Percentiles rank a stretch among this genome's conserved stretches.
Evolutionary conservation across 192 early-diverging fungal genomes (phyloP).

Genomic region (Phycomyces blakesleeanus): DNA sequence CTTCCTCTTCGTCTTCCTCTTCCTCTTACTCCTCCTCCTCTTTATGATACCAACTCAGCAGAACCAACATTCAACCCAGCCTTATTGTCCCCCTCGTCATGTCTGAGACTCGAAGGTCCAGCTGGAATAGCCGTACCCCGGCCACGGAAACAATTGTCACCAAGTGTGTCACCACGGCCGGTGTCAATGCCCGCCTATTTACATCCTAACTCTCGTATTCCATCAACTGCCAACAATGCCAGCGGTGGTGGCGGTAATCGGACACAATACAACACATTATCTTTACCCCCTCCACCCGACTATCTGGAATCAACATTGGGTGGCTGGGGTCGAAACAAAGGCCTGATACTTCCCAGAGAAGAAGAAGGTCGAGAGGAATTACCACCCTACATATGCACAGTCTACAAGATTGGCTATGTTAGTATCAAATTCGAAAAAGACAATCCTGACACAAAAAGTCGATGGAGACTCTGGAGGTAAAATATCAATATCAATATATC

Average conservation of each 20-base stretch:
- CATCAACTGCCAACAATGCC: neutral
- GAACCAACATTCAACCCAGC: too few species aligned
- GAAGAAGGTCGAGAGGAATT: conserved; percentile 45
- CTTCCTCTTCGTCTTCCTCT: too few species aligned
- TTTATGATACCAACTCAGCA: too few species aligned
- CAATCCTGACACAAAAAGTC: conserved; percentile 27
- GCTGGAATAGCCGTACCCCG: conserved; percentile 5
- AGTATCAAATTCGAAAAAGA: conserved; percentile 43
- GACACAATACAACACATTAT: neutral
- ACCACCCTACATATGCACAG: conserved; percentile 43
- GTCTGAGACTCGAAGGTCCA: neutral
- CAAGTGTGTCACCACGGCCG: neutral
- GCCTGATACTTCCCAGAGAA: conserved; percentile 16
- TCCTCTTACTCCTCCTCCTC: too few species aligned
- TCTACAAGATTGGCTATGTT: conserved; percentile 45
- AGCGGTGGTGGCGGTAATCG: too few species aligned
- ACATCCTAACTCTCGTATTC: neutral
- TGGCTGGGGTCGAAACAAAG: neutral
- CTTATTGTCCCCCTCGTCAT: too few species aligned
- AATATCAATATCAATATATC: too few species aligned
- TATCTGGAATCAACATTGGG: neutral
- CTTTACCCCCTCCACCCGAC: neutral
- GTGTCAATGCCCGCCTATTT: conserved; percentile 15
- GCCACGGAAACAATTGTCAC: neutral
- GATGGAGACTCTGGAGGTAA: conserved; percentile 45